A percentile compares a stretch with the other conserved stretches of the same genome.
Evolutionary conservation across 768 basidiomycete genomes (phyloP).

Genomic region (Lactifluus hygrophoroides): DNA sequence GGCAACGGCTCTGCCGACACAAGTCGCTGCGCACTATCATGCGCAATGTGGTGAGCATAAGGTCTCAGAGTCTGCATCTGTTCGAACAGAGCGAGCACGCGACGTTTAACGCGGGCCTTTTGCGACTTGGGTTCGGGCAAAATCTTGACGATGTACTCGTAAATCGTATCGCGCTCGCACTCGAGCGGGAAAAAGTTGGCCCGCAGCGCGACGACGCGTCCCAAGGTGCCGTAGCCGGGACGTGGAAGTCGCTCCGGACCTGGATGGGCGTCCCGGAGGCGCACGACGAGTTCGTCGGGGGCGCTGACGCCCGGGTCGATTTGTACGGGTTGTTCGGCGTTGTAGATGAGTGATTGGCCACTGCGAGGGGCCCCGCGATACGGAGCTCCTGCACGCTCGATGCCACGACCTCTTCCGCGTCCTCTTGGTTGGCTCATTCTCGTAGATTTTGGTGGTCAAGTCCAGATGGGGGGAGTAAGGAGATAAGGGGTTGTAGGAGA

Average conservation of each 20-base stretch:
- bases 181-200: slow-evolving; percentile 56
- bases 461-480: neutral
- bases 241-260: slow-evolving; percentile 19
- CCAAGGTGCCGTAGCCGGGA: slow-evolving; percentile 25
- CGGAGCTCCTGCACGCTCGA: neutral
- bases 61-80: slow-evolving; percentile 29
- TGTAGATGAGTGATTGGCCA: slow-evolving; percentile 20
- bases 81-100: slow-evolving; percentile 52
- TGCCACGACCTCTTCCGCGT: slow-evolving; percentile 16
- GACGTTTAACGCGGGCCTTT: slow-evolving; percentile 33
- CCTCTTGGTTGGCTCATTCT: slow-evolving; percentile 15
- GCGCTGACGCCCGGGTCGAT: slow-evolving; percentile 14
- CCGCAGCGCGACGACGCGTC: slow-evolving; percentile 36
- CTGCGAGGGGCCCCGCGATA: slow-evolving; percentile 9
- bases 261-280: neutral
- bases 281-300: slow-evolving; percentile 30
- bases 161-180: slow-evolving; percentile 38
- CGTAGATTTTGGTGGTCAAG: neutral
- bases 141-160: slow-evolving; percentile 50
- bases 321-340: slow-evolving; percentile 22
- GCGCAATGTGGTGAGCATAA: slow-evolving; percentile 39
- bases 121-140: slow-evolving; percentile 38
- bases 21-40: slow-evolving; percentile 37
- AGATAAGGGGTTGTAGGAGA: neutral
- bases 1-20: slow-evolving; percentile 34